phyloP scores from a whole-genome alignment of 768 basidiomycete species.

The Podaxis sp. region DNA sequence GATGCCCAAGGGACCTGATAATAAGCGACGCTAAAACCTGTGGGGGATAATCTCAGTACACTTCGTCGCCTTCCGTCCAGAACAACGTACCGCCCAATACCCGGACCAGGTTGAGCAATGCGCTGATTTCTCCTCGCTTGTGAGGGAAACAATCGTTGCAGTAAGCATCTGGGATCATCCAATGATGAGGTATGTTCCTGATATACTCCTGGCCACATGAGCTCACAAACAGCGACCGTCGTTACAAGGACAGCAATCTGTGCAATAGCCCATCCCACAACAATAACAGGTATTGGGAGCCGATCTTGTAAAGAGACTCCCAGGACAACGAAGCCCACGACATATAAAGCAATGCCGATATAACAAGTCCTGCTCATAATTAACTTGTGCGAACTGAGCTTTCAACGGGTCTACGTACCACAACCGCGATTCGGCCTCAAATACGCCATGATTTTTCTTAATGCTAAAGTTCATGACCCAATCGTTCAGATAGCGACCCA shows the following conservation, averaged over 20 bases:
- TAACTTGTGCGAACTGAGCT: not conserved
- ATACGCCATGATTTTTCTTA: slow-evolving; percentile 52
- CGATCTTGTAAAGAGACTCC: slow-evolving; percentile 56
- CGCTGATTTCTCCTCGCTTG: slow-evolving; percentile 55
- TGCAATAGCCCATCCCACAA: slow-evolving; percentile 70
- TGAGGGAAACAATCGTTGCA: slow-evolving; percentile 23
- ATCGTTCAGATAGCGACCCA: slow-evolving; percentile 54
- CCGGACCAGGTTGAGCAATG: slow-evolving; percentile 56
- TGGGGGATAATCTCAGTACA: not conserved
- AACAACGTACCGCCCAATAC: slow-evolving; percentile 42
- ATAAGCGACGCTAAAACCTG: slow-evolving; percentile 62
- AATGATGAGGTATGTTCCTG: slow-evolving; percentile 1
- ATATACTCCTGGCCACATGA: slow-evolving; percentile 16
- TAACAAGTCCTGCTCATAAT: slow-evolving; percentile 50
- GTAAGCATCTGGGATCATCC: slow-evolving; percentile 22
- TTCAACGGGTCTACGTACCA: slow-evolving; percentile 36
- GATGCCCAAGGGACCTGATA: slow-evolving; percentile 67
- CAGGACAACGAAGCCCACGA: slow-evolving; percentile 59
- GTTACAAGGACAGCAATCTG: slow-evolving; percentile 55
- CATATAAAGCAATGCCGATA: slow-evolving; percentile 55
- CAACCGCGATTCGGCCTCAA: slow-evolving; percentile 58
- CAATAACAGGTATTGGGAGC: slow-evolving; percentile 47
- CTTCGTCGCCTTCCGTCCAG: not conserved
- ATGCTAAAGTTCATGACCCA: slow-evolving; percentile 46
- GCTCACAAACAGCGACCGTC: slow-evolving; percentile 58